Percentiles rank a stretch among this genome's conserved stretches.
Conservation (phyloP, 768 basidiomycete genomes). For the Tylopilus subfusipes region DNA sequence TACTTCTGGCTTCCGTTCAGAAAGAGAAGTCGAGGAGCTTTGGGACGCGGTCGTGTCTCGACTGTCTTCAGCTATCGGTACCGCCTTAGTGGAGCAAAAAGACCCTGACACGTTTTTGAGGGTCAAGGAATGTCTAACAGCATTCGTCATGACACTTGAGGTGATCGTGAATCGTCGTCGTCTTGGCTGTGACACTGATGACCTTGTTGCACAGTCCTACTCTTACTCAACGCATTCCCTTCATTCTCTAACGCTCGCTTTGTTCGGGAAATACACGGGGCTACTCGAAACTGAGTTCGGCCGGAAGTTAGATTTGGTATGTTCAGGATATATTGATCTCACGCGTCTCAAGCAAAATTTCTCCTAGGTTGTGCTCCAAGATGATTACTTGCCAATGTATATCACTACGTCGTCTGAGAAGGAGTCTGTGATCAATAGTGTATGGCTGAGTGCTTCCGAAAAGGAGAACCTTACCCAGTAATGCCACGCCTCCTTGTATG, state of each 20-base stretch:
- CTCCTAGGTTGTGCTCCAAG: constrained; percentile 71
- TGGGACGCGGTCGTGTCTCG: constrained; percentile 85
- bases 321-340: constrained; percentile 16
- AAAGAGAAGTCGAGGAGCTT: constrained; percentile 88
- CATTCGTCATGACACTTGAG: constrained; percentile 91
- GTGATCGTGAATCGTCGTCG: constrained; percentile 38
- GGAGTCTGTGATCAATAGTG: constrained; percentile 69
- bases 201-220: constrained; percentile 56
- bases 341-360: not conserved
- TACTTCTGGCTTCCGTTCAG: constrained; percentile 84
- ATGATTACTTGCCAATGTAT: constrained; percentile 89
- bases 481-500: not conserved
- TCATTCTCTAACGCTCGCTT: constrained; percentile 76
- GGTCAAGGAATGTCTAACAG: constrained; percentile 79
- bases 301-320: constrained; percentile 74
- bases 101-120: constrained; percentile 79
- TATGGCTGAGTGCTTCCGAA: constrained; percentile 77
- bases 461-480: constrained; percentile 57
- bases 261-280: constrained; percentile 88
- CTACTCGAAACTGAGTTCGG: constrained; percentile 81
- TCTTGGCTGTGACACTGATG: not conserved
- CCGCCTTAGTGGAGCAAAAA: constrained; percentile 66
- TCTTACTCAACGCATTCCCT: constrained; percentile 82
- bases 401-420: constrained; percentile 58
- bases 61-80: constrained; percentile 68